Base-by-base conservation (phyloP, 225 moss, liverwort and hornwort genomes). In the Pseudoscleropodium purum region DNA sequence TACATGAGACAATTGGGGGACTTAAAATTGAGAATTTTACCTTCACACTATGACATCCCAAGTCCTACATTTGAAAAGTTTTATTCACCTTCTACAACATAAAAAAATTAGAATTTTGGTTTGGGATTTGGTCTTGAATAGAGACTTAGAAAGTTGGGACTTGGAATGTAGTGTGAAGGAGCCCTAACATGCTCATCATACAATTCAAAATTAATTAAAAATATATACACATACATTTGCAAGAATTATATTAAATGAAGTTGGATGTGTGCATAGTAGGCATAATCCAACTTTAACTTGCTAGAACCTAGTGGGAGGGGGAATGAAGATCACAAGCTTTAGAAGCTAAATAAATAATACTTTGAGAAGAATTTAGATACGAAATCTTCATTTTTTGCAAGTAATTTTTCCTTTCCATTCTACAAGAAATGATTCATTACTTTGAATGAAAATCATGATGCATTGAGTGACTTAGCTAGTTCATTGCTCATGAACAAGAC, bases 401-500 rank as follows among this genome's bases (percentile, higher is more conserved):
- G 30, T 74, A 47, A 33, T 19, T 49, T 47, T 49, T 49, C 4
- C 33, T 75, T 49, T 1, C 2, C 2, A 20, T 12, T 47, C 49
- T 47, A 19, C 0, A 19, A 0, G 2, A 75, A 31, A 0, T 12
- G 1, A 31, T 47, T 75, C 1, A 49, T 19, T 11, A 75, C 4
- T 45, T 43, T 49, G 11, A 75, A 47, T 0, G 1, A 20, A 75
- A 75, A 33, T 49, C 1, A 5, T 4, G 0, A 12, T 31, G 49
- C 4, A 31, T 2, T 4, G 0, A 12, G 6, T 11, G 33, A 49
- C 19, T 2, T 1, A 45, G 19, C 7, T 75, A 19, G 0, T 49
- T 7, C 12, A 49, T 75, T 5, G 7, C 49, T 31, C 19, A 1
- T 12, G 1, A 75, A 49, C 31, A 18, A 18, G 7, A 3, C 4